Evolutionary conservation across 345 rosid species (phyloP).

Genomic region (Camelina hispida): DNA sequence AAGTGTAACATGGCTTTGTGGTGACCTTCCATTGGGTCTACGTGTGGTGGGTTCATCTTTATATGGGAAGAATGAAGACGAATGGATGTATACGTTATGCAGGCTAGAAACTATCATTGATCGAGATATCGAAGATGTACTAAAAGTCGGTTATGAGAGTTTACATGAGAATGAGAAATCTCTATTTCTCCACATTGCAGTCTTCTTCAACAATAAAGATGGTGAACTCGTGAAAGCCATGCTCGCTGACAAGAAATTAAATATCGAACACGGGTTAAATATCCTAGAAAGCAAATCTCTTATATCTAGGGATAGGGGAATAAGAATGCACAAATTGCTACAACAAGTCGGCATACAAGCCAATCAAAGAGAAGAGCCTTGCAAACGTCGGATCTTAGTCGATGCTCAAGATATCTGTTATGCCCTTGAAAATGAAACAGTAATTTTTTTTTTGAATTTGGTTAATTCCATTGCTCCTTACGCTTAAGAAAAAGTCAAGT

Average conservation of each 20-base stretch:
- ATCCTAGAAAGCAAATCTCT: slow-evolving; percentile 38
- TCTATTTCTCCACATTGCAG: slow-evolving; percentile 45
- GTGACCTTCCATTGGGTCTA: slow-evolving; percentile 43
- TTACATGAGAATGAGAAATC: slow-evolving; percentile 30
- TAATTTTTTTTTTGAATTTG: too few relatives aligned
- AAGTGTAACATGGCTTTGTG: slow-evolving; percentile 1
- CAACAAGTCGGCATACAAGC: background rate
- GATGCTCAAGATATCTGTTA: background rate
- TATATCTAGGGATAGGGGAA: background rate
- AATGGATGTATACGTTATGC: slow-evolving; percentile 30
- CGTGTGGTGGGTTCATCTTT: slow-evolving; percentile 39
- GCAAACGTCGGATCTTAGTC: background rate
- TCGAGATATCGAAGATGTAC: slow-evolving; percentile 5
- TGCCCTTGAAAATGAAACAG: background rate
- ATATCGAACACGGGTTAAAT: background rate
- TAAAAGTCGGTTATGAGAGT: slow-evolving; percentile 42
- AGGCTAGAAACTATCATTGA: slow-evolving; percentile 21
- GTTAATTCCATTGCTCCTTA: too few relatives aligned
- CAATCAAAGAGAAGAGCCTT: slow-evolving; percentile 1
- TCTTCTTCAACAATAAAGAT: slow-evolving; percentile 28
- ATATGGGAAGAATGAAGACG: background rate
- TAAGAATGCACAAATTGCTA: background rate
- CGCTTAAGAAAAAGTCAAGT: too few relatives aligned
- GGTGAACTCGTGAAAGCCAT: background rate
- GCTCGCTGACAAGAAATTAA: background rate